Percentiles rank a stretch among this genome's conserved stretches.
Conservation (phyloP, 2,329 filamentous ascomycete genomes). For the Tolypocladium paradoxum region DNA sequence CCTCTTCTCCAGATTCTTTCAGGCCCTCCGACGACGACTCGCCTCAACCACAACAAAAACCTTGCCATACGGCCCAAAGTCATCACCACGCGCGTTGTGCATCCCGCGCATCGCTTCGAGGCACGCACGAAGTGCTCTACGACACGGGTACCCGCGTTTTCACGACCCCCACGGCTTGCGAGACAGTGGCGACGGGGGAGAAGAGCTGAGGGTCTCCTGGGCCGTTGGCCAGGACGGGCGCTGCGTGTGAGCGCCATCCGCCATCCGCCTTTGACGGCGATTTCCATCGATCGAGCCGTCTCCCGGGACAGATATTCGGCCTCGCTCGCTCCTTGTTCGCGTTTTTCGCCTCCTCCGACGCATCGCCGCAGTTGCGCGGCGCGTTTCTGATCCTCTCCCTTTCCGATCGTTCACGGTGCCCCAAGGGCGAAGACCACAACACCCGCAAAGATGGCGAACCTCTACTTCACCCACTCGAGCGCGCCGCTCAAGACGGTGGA, state of each 20-base stretch:
- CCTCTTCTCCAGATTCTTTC: slow-evolving; percentile 34
- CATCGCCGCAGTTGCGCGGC: slow-evolving; percentile 7
- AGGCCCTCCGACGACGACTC: slow-evolving; percentile 25
- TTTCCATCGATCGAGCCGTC: slow-evolving; percentile 21
- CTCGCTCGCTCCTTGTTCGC: slow-evolving; percentile 10
- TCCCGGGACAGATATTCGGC: slow-evolving; percentile 12
- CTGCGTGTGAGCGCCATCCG: slow-evolving; percentile 31
- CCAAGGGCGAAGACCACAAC: slow-evolving; percentile 1
- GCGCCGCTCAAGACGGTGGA: slow-evolving; percentile 94
- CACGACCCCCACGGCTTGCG: slow-evolving; percentile 24
- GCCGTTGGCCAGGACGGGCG: slow-evolving; percentile 34
- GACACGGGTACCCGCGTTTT: slow-evolving; percentile 24
- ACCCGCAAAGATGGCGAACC: slow-evolving; percentile 70
- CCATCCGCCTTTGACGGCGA: slow-evolving; percentile 18
- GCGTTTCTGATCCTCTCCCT: slow-evolving; percentile 7
- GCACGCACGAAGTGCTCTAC: slow-evolving; percentile 15
- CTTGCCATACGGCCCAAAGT: slow-evolving; percentile 23
- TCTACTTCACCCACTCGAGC: slow-evolving; percentile 82
- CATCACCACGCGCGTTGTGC: slow-evolving; percentile 44
- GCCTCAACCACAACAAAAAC: slow-evolving; percentile 35
- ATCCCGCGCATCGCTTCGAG: slow-evolving; percentile 28
- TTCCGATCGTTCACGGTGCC: slow-evolving; percentile 8
- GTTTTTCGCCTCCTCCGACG: slow-evolving; percentile 11
- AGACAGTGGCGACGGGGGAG: slow-evolving; percentile 35
- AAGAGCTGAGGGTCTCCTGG: slow-evolving; percentile 35